phyloP scores from a whole-genome alignment of 139 green algal genomes.

The Closterium sp. region DNA sequence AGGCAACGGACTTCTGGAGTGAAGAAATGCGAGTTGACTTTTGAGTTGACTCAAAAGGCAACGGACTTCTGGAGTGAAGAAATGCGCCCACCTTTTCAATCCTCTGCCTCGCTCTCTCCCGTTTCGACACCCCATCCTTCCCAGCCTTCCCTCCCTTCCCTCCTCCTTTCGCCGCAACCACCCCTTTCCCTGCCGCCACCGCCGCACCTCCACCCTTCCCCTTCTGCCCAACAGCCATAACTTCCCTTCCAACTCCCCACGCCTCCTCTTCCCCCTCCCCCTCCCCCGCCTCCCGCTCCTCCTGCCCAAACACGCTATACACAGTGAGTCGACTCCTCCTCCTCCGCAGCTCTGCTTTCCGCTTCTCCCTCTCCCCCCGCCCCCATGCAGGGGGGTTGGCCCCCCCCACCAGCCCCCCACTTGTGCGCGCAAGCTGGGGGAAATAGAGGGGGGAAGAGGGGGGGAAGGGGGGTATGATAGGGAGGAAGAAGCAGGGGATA shows the following conservation, averaged over 20 bases:
- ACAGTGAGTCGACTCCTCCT: neutral
- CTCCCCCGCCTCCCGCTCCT: neutral
- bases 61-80: too few species aligned
- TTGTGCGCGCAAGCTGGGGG: too few species aligned
- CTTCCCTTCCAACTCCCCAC: neutral
- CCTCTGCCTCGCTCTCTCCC: neutral
- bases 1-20: too few species aligned
- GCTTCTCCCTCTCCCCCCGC: neutral
- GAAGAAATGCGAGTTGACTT: too few species aligned
- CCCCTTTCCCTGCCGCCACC: too few species aligned
- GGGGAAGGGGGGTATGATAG: too few species aligned
- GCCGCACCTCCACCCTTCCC: neutral
- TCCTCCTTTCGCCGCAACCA: too few species aligned
- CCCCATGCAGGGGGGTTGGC: neutral
- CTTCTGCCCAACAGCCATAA: too few species aligned
- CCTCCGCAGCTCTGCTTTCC: neutral
- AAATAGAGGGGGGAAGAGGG: too few species aligned
- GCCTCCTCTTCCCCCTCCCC: neutral
- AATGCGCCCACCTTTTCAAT: too few species aligned
- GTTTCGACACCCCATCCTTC: neutral
- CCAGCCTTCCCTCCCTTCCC: neutral
- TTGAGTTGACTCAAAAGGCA: too few species aligned
- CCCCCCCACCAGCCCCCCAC: constrained; percentile 4
- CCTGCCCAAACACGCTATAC: neutral
- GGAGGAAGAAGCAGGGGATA: too few species aligned